These are phyloP conservation scores for Geotrichum ghanense DNA, from an alignment of 805 yeast species.

Conservation along the genomic window DNA sequence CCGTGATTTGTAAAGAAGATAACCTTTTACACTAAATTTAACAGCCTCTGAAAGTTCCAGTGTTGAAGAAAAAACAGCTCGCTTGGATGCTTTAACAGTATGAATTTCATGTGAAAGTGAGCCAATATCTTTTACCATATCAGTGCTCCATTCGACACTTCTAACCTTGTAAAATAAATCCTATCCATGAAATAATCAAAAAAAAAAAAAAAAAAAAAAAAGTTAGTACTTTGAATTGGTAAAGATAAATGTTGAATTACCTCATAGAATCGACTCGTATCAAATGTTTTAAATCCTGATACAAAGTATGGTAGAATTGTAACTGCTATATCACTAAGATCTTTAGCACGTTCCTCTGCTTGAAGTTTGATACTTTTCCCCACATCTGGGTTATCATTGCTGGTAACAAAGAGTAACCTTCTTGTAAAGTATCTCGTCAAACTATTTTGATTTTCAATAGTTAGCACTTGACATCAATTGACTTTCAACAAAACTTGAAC, in stretches of 20 bases:
- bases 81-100: neutral
- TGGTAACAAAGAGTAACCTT: conserved; percentile 62
- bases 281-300: conserved; percentile 29
- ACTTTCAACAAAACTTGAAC: too few relatives aligned
- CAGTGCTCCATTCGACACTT: neutral
- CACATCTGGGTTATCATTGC: conserved; percentile 53
- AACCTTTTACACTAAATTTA: conserved; percentile 61
- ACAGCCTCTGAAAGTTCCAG: conserved; percentile 45
- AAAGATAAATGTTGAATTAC: conserved; percentile 32
- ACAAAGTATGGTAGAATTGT: conserved; percentile 56
- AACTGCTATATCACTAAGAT: conserved; percentile 43
- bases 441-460: conserved; percentile 8
- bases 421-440: conserved; percentile 36
- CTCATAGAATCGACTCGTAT: conserved; percentile 38
- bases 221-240: too few relatives aligned
- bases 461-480: conserved; percentile 12
- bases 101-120: conserved; percentile 36
- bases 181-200: neutral
- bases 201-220: too few relatives aligned
- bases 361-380: conserved; percentile 29
- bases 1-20: conserved; percentile 47
- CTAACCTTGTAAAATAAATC: neutral
- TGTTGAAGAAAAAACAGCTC: conserved; percentile 53
- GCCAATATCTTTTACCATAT: conserved; percentile 30
- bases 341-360: conserved; percentile 47